A percentile compares a stretch with the other conserved stretches of the same genome.
Evolutionary conservation across 108 stramenopile species (phyloP).

Genomic region (Craspedostauros australis): DNA sequence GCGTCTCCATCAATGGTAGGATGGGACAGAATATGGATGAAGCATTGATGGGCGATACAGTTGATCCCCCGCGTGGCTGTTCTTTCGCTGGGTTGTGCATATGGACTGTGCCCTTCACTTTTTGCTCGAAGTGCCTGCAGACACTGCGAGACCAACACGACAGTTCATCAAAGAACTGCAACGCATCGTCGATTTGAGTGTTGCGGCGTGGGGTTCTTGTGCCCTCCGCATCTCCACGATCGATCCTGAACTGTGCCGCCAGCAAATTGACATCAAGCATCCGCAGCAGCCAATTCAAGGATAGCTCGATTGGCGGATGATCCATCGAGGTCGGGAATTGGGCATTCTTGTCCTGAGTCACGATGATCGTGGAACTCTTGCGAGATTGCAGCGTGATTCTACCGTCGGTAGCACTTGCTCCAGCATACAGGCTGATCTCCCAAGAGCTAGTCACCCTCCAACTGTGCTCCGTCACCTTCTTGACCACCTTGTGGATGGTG

Average conservation of each 20-base stretch:
- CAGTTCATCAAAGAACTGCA: slow-evolving; percentile 28
- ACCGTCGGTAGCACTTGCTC: slow-evolving; percentile 31
- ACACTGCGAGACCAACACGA: slow-evolving; percentile 25
- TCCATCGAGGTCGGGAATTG: slow-evolving; percentile 13
- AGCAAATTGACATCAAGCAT: slow-evolving; percentile 29
- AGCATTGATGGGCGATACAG: no score
- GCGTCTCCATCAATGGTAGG: slow-evolving; percentile 60
- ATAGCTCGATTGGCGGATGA: slow-evolving; percentile 36
- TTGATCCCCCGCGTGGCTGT: no score
- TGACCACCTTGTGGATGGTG: slow-evolving; percentile 19
- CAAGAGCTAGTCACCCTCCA: slow-evolving; percentile 31
- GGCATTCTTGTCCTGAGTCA: slow-evolving; percentile 32
- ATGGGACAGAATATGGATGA: slow-evolving; percentile 67
- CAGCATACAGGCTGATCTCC: slow-evolving; percentile 35
- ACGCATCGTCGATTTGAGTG: slow-evolving; percentile 36
- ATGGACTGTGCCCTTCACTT: background rate
- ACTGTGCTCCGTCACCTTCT: slow-evolving; percentile 42
- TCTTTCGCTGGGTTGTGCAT: slow-evolving; percentile 26
- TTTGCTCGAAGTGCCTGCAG: background rate
- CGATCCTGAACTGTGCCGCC: slow-evolving; percentile 39
- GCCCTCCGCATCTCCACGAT: slow-evolving; percentile 16
- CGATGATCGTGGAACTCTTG: slow-evolving; percentile 22
- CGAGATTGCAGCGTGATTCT: slow-evolving; percentile 30
- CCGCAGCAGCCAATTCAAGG: slow-evolving; percentile 57
- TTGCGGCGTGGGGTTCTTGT: slow-evolving; percentile 67